These are phyloP conservation scores for Phycomyces blakesleeanus DNA, from an alignment of 192 early-diverging fungal species.

Conservation along the genomic window DNA sequence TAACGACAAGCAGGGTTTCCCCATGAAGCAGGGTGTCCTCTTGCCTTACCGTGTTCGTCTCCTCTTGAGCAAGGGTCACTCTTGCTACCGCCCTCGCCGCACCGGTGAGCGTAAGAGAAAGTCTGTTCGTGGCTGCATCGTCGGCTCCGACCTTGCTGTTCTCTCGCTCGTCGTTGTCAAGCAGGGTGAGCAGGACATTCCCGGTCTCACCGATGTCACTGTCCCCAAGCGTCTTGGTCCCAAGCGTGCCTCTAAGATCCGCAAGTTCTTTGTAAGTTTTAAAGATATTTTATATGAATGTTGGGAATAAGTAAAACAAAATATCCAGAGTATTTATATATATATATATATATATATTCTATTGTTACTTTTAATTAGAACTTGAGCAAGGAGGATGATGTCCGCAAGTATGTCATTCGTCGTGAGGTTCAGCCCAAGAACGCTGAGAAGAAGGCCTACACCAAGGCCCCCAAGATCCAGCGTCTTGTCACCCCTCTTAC, in stretches of 20 bases:
- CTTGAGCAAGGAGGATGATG: constrained; percentile 97
- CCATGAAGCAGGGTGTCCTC: constrained; percentile 99
- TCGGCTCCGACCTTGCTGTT: constrained; percentile 89
- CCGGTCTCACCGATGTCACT: constrained; percentile 89
- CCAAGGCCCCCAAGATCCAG: constrained; percentile 97
- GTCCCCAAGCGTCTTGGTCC: constrained; percentile 98
- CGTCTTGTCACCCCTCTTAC: constrained; percentile 96
- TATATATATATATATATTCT: too few relatives aligned
- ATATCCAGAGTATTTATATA: constrained; percentile 30
- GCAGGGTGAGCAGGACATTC: constrained; percentile 95
- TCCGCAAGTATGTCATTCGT: constrained; percentile 99
- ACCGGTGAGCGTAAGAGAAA: constrained; percentile 98
- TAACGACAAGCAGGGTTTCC: constrained; percentile 99
- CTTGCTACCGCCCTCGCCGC: constrained; percentile 97
- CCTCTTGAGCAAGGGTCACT: constrained; percentile 90
- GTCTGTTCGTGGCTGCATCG: constrained; percentile 99
- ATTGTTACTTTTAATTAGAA: too few relatives aligned
- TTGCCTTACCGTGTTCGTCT: constrained; percentile 71
- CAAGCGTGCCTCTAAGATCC: constrained; percentile 98
- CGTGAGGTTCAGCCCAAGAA: constrained; percentile 91
- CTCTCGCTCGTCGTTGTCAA: constrained; percentile 94
- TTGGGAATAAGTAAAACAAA: not conserved
- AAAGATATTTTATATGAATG: not conserved
- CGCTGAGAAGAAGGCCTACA: constrained; percentile 86
- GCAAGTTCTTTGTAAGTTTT: constrained; percentile 89